Evolutionary conservation across 2,329 filamentous ascomycete genomes (phyloP), one percentile per base, ranked within the genome.

Genomic region (Xylaria hypoxylon): DNA sequence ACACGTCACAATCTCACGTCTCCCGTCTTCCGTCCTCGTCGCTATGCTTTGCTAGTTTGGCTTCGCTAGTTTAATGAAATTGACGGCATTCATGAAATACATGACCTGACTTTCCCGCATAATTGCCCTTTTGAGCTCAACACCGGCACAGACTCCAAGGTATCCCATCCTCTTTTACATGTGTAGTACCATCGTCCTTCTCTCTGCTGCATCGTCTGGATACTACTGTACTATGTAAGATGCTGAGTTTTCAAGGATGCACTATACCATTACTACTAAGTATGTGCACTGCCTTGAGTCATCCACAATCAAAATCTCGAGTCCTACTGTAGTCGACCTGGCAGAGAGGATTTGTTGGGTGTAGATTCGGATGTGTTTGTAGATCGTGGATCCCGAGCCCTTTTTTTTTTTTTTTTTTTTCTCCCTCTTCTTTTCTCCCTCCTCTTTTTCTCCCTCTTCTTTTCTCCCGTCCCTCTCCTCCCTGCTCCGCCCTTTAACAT

Each of bases 351-450:
- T 42, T 51, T 17, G 10, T 10, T 55, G 50, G 35, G 42, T 45
- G 44, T 11, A 33, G 45, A 31, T 57, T 42, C 28, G 55, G 58
- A 26, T 35, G 35, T 33, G 47, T 15, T 67, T 45, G 55, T 59
- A 40, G 56, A 60, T 64, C 56, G 48, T 64, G 60, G 35, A 64
- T 38, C 60, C 55, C 60, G 42, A 44, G 59, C 48, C 15, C 47
- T 58, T 35, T 33, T 15, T 47, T 24, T 40, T 7, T 35, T 31
- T 50, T 58, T 35, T 33, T 15, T 47, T 24, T 40, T 7, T 35
- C 33, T 50, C 31, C 5, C 17, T 40, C 51, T n/a, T 13, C 19
- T 24, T 53, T 17, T 38, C 26, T 38, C n/a, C 33, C 45, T 52
- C 35, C 35, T 38, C 35, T 33, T 8, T 15, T 11, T 38, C 13